Base-by-base conservation (phyloP, 176 grass and related monocot genomes). In the Chrysopogon serrulatus region DNA sequence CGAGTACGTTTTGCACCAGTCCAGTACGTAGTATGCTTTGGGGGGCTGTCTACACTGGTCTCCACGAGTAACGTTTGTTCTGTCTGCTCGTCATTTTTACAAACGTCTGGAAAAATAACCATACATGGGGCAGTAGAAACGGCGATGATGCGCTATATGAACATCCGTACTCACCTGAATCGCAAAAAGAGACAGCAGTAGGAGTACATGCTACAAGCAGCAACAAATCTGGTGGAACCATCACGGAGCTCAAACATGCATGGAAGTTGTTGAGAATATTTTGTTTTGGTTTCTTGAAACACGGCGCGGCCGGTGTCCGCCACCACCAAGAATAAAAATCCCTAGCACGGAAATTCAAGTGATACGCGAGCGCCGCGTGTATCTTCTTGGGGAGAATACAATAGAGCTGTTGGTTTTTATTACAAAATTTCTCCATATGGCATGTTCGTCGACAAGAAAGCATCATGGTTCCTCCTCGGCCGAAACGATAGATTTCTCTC, bases 271-370 rank as follows among this genome's bases (percentile, higher is more conserved):
- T 5, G 72, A 24, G 54, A 34, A 27, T 12, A 15, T 43, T 67
- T 85, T 41, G 36, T 78, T 84, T 84, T 59, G 26, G 44, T 11
- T 33, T 69, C 8, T 45, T 44, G 19, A 60, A 77, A 48, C 47
- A 28, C 26, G 59, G 26, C 5, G 51, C 34, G 54, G 27, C 59
- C 37, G 39, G 27, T 10, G n/a, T n/a, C n/a, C n/a, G n/a, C 47
- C 21, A 18, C 21, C 36, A 10, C 43, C 17, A 10, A 8, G 71
- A 75, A 84, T 15, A 51, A 77, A n/a, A 68, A 74, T 63, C 65
- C 36, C 26, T 16, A 32, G 73, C 62, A 77, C 47, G 82, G 27
- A 69, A 56, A 36, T 43, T 32, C 36, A 69, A 44, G 51, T 10
- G 19, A 78, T 69, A 35, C 31, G 48, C 18, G 68, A 44, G 53